phyloP scores from a whole-genome alignment of 2,329 filamentous ascomycete species.

The Ophiosphaerella herpotricha region DNA sequence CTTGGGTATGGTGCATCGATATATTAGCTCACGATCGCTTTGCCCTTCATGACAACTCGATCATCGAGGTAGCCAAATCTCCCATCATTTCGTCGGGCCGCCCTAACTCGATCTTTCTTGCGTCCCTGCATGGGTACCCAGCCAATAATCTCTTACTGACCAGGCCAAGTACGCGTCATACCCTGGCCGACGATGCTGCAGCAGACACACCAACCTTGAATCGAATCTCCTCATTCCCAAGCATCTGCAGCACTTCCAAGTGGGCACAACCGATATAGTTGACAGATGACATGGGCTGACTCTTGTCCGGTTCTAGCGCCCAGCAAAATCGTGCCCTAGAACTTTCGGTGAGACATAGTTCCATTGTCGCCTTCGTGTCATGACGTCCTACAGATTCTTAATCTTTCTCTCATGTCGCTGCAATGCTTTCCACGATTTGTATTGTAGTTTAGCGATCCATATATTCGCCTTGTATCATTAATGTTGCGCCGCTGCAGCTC shows the following conservation, averaged over 20 bases:
- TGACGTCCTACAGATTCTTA: conserved; percentile 25
- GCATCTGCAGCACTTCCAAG: conserved; percentile 22
- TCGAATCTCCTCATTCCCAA: conserved; percentile 33
- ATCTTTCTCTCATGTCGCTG: conserved; percentile 18
- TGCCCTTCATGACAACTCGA: conserved; percentile 30
- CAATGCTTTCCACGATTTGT: conserved; percentile 21
- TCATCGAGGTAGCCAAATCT: conserved; percentile 23
- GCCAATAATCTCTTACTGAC: conserved; percentile 22
- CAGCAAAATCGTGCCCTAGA: conserved; percentile 25
- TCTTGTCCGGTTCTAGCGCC: conserved; percentile 22
- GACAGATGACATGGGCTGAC: conserved; percentile 31
- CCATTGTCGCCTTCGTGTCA: conserved; percentile 25
- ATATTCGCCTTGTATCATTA: conserved; percentile 24
- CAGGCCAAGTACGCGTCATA: conserved; percentile 24
- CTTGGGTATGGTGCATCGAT: conserved; percentile 19
- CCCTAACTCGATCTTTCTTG: conserved; percentile 23
- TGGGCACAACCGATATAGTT: conserved; percentile 24
- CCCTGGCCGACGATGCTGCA: conserved; percentile 23
- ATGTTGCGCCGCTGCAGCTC: conserved; percentile 40
- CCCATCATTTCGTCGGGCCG: conserved; percentile 22
- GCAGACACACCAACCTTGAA: conserved; percentile 26
- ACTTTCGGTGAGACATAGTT: conserved; percentile 23
- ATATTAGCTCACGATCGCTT: conserved; percentile 31
- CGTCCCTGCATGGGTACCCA: conserved; percentile 21
- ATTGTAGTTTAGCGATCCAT: conserved; percentile 13